Conservation (phyloP, 2,329 filamentous ascomycete species). For the Aphanoascus verrucosus region DNA sequence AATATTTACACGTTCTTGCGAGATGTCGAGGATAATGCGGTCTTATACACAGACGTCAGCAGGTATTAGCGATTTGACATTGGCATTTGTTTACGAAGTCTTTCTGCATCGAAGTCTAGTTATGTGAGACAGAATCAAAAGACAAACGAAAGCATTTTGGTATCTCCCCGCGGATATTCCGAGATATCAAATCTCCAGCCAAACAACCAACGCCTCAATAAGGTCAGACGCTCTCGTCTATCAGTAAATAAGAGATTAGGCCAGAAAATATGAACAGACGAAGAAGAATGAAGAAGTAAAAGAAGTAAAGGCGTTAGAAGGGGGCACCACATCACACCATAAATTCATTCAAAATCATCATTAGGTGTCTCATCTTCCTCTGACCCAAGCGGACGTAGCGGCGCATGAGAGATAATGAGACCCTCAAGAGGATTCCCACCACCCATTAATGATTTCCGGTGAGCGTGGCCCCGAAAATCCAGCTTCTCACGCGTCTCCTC, state of each 20-base stretch:
- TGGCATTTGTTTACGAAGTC: neutral
- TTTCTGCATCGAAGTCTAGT: neutral
- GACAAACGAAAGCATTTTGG: neutral
- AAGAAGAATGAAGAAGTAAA: neutral
- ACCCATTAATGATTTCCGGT: conserved; percentile 47
- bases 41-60: neutral
- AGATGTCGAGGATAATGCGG: neutral
- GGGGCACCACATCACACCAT: neutral
- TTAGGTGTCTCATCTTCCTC: conserved; percentile 28
- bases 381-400: conserved; percentile 24
- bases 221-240: conserved; percentile 2
- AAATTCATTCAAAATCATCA: conserved; percentile 40
- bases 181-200: neutral
- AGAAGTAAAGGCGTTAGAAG: neutral
- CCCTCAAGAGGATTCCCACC: conserved; percentile 42
- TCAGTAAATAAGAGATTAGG: neutral
- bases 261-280: conserved; percentile 1
- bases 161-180: neutral
- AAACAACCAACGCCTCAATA: conserved; percentile 1
- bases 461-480: conserved; percentile 38
- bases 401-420: conserved; percentile 38
- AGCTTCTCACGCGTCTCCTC: conserved; percentile 46
- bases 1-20: neutral
- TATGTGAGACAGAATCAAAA: neutral
- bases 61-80: neutral